phyloP scores from a whole-genome alignment of 2,329 filamentous ascomycete genomes.

The Alternaria viburni region DNA sequence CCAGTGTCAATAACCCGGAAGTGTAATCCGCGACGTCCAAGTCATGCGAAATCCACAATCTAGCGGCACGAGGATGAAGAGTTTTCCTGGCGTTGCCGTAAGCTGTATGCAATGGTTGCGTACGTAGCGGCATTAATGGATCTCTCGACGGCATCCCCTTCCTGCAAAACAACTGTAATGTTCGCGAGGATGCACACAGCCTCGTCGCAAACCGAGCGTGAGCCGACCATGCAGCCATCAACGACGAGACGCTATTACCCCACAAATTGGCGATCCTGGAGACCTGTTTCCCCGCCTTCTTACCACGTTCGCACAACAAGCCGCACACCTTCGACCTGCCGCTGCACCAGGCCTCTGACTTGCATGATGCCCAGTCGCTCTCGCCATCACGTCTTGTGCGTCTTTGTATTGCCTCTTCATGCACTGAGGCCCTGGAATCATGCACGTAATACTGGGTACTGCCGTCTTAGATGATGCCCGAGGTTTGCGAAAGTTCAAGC shows the following conservation, averaged over 20 bases:
- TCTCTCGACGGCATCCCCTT: slow-evolving; percentile 15
- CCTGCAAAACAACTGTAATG: slow-evolving; percentile 19
- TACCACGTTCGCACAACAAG: slow-evolving; percentile 37
- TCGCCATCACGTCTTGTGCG: slow-evolving; percentile 20
- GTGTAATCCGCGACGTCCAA: neutral
- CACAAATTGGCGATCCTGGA: slow-evolving; percentile 45
- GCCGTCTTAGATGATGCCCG: slow-evolving; percentile 21
- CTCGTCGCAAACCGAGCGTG: slow-evolving; percentile 34
- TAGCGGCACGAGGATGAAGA: slow-evolving; percentile 28
- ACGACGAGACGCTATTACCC: slow-evolving; percentile 42
- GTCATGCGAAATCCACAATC: slow-evolving; percentile 1
- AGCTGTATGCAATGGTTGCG: slow-evolving; percentile 19
- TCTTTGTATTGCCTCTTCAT: slow-evolving; percentile 20
- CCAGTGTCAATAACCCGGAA: neutral
- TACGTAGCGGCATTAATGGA: slow-evolving; percentile 8
- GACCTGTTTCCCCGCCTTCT: slow-evolving; percentile 43
- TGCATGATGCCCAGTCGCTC: slow-evolving; percentile 43
- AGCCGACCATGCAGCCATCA: slow-evolving; percentile 30
- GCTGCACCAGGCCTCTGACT: slow-evolving; percentile 36
- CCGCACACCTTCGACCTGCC: slow-evolving; percentile 26
- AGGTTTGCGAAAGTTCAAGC: slow-evolving; percentile 17
- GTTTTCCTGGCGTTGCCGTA: slow-evolving; percentile 27
- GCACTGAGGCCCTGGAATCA: slow-evolving; percentile 23
- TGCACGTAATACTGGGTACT: slow-evolving; percentile 27
- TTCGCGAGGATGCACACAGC: slow-evolving; percentile 28